Evolutionary conservation across 2,329 filamentous ascomycete genomes (phyloP).

Genomic region (Zymoseptoria tritici): DNA sequence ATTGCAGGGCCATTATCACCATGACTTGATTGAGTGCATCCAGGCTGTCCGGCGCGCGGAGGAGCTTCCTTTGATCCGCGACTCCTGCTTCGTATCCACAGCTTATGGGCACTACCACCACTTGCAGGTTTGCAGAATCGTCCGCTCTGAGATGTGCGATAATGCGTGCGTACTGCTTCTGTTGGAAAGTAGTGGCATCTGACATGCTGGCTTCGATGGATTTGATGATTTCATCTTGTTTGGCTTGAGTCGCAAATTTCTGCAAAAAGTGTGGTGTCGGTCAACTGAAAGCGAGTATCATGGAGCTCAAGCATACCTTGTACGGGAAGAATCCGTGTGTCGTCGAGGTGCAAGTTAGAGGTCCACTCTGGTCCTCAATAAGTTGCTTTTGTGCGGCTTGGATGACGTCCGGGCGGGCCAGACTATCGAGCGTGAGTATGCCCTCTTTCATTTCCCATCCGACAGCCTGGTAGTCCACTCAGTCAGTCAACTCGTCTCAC

Average conservation of each 20-base stretch:
- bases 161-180: conserved; percentile 30
- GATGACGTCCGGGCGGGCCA: conserved; percentile 28
- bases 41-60: conserved; percentile 17
- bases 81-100: conserved; percentile 24
- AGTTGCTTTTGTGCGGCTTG: conserved; percentile 28
- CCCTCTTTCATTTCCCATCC: conserved; percentile 23
- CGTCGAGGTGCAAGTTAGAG: conserved; percentile 26
- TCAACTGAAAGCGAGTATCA: not conserved
- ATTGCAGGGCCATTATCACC: conserved; percentile 18
- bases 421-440: conserved; percentile 22
- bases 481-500: not conserved
- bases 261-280: conserved; percentile 6
- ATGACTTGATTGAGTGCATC: conserved; percentile 18
- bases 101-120: conserved; percentile 29
- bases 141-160: conserved; percentile 29
- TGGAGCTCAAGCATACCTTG: conserved; percentile 13
- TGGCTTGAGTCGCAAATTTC: conserved; percentile 25
- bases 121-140: conserved; percentile 33
- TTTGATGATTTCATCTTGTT: conserved; percentile 27
- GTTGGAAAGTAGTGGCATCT: conserved; percentile 27
- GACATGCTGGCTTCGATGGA: conserved; percentile 25
- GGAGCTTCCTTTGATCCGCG: conserved; percentile 24
- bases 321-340: conserved; percentile 33
- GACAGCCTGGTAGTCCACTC: not conserved
- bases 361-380: conserved; percentile 26